Percentiles rank a stretch among this genome's conserved stretches.
phyloP scores from a whole-genome alignment of 768 basidiomycete species.

The Mycena chlorophos region DNA sequence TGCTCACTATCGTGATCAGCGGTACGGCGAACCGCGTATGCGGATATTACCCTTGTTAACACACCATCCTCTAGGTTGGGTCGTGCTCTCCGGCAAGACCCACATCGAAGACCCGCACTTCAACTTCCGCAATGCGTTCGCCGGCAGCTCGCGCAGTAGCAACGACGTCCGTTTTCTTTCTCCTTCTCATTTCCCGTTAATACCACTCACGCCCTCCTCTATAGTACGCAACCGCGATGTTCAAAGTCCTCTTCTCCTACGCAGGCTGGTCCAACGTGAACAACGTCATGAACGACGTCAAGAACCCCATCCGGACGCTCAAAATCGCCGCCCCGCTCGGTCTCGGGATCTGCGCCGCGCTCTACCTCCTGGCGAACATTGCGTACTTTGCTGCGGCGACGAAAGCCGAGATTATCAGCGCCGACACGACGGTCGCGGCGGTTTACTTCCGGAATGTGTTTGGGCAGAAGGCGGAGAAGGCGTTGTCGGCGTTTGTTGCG shows the following conservation, averaged over 20 bases:
- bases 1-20: constrained; percentile 53
- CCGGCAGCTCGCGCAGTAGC: constrained; percentile 52
- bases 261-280: constrained; percentile 41
- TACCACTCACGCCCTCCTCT: constrained; percentile 28
- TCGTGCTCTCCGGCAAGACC: constrained; percentile 54
- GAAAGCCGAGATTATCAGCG: constrained; percentile 47
- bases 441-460: constrained; percentile 63
- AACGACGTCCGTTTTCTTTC: constrained; percentile 25
- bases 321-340: constrained; percentile 64
- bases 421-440: constrained; percentile 58
- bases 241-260: constrained; percentile 51
- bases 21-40: constrained; percentile 33
- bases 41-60: not conserved
- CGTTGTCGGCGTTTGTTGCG: constrained; percentile 58
- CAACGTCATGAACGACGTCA: constrained; percentile 62
- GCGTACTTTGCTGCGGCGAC: constrained; percentile 58
- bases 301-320: constrained; percentile 58
- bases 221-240: constrained; percentile 61
- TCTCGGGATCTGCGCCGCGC: constrained; percentile 49
- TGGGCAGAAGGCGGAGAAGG: constrained; percentile 50
- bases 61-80: constrained; percentile 44
- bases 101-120: constrained; percentile 49
- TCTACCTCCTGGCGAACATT: constrained; percentile 59
- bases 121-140: constrained; percentile 56
- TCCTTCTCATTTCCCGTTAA: not conserved